Conservation (phyloP, 2,329 filamentous ascomycete species). For the Alternaria dauci region DNA sequence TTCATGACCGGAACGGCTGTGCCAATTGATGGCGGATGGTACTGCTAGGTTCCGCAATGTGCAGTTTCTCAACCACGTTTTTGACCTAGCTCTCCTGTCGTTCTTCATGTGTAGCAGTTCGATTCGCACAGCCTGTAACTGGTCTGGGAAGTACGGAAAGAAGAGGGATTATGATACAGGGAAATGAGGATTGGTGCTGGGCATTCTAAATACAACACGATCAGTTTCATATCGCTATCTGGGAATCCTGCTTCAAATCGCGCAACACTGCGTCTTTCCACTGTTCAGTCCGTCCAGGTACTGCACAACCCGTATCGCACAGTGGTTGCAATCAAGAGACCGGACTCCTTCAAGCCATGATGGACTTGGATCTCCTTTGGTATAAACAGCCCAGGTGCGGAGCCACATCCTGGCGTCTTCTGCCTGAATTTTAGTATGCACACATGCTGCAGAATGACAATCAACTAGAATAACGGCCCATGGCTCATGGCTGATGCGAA, state of each 20-base stretch:
- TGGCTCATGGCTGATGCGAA: accelerated
- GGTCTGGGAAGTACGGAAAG: background rate
- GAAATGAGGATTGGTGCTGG: background rate
- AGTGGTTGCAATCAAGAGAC: background rate
- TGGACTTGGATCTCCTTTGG: background rate
- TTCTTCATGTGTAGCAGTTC: background rate
- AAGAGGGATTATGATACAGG: background rate
- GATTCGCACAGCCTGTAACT: background rate
- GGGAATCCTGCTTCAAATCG: no score
- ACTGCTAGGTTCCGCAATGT: constrained; percentile 26
- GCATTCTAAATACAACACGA: background rate
- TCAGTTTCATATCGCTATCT: background rate
- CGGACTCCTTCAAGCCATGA: background rate
- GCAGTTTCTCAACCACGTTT: background rate
- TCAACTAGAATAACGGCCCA: background rate
- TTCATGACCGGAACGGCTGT: constrained; percentile 59
- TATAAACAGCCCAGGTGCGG: background rate
- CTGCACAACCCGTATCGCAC: background rate
- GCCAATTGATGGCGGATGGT: constrained; percentile 59
- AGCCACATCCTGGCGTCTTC: background rate
- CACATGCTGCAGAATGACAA: background rate
- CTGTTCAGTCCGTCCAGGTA: background rate
- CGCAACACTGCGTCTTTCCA: background rate
- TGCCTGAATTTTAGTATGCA: background rate
- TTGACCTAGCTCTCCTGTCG: background rate